Percentiles rank a stretch among this genome's conserved stretches.
Conservation (phyloP, 106 monocot species). For the Dendrobium huoshanense region DNA sequence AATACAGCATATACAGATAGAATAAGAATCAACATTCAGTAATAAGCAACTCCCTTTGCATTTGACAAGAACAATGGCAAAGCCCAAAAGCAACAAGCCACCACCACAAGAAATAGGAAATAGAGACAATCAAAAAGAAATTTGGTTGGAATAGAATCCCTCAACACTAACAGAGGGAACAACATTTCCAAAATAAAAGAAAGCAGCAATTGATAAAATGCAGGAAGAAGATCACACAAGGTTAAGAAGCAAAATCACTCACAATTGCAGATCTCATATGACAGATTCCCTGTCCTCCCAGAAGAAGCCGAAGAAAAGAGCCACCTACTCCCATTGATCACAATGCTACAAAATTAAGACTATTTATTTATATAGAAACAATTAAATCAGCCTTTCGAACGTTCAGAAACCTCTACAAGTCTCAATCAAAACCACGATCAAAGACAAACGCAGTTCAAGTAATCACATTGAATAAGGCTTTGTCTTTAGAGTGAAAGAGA, state of each 20-base stretch:
- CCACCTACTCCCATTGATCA: conserved; percentile 1
- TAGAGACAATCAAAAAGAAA: background rate
- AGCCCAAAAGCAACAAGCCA: background rate
- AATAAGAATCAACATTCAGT: background rate
- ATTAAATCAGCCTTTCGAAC: background rate
- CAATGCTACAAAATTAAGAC: conserved; percentile 3
- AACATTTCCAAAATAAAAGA: background rate
- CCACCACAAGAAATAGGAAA: background rate
- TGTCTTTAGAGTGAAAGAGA: background rate
- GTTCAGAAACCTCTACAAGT: background rate
- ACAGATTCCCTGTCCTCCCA: conserved; percentile 3
- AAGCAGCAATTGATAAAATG: background rate
- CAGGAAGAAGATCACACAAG: background rate
- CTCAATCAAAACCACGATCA: conserved; percentile 7
- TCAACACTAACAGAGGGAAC: background rate
- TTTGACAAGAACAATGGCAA: background rate
- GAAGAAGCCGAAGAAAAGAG: conserved; percentile 5
- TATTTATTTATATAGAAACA: background rate
- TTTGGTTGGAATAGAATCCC: background rate
- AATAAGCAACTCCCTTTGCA: background rate
- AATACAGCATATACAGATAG: background rate
- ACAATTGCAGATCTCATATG: conserved; percentile 7
- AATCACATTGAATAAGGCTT: background rate
- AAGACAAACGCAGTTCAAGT: background rate
- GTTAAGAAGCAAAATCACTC: background rate